Conservation (phyloP, 192 early-diverging fungal genomes). For the Gonapodya sp. region DNA sequence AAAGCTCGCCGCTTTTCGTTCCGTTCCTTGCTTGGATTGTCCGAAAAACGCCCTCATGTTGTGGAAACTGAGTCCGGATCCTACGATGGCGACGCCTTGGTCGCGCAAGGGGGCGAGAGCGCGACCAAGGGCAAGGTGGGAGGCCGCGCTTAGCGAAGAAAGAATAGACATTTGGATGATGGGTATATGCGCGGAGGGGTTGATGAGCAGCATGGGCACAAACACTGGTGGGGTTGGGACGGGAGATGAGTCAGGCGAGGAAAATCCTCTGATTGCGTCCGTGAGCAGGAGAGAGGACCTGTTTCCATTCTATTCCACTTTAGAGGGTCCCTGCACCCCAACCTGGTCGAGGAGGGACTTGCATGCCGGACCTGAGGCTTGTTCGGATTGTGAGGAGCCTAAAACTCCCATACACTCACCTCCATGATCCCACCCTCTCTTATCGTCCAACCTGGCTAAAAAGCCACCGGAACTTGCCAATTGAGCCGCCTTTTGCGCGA, state of each 20-base stretch:
- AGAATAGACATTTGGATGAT: constrained; percentile 33
- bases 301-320: too few relatives aligned
- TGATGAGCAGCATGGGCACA: constrained; percentile 31
- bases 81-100: constrained; percentile 36
- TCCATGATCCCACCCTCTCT: constrained; percentile 37
- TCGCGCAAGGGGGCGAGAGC: constrained; percentile 32
- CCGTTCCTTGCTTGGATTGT: not conserved
- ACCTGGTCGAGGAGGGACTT: too few relatives aligned
- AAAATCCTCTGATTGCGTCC: too few relatives aligned
- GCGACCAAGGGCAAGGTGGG: constrained; percentile 24
- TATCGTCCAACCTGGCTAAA: constrained; percentile 4
- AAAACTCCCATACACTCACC: too few relatives aligned
- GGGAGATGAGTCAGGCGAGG: too few relatives aligned
- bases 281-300: too few relatives aligned
- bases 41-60: constrained; percentile 18
- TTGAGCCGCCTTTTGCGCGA: constrained; percentile 26
- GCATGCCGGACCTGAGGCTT: too few relatives aligned
- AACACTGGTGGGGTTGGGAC: constrained; percentile 28
- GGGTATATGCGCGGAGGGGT: constrained; percentile 28
- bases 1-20: not conserved
- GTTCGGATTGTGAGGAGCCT: too few relatives aligned
- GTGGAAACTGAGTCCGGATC: constrained; percentile 33
- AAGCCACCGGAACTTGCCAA: constrained; percentile 25
- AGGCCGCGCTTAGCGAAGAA: constrained; percentile 20
- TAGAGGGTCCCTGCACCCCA: too few relatives aligned